Evolutionary conservation across 2,329 filamentous ascomycete genomes (phyloP), one percentile per base, ranked within the genome.

Genomic region (Talaromyces marneffei): DNA sequence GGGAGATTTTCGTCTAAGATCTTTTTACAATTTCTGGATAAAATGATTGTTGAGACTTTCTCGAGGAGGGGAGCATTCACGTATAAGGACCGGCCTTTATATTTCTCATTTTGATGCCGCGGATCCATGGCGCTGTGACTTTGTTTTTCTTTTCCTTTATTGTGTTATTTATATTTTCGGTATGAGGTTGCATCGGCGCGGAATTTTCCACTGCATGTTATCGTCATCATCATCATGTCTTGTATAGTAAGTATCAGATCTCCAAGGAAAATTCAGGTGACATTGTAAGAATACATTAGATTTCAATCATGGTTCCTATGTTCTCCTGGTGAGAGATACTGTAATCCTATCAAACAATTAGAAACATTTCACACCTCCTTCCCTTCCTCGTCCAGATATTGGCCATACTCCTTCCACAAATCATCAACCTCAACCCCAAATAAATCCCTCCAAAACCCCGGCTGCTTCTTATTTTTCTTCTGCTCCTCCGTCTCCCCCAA

Each of bases 331-430:
- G 37, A 16, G 40, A 55, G 55, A 8, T 10, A 10, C 10, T 35
- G n/a, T 33, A 52, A 16, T 2, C 18, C 9, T n/a, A 35, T 33
- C 57, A 56, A 35, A 55, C 18, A 63, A 14, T 35, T 8, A 35
- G 16, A 35, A 25, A 14, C 1, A 35, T n/a, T 2, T 35, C 5
- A 42, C 2, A 23, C 12, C 18, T 27, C 33, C 7, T 37, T 53
- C 25, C 27, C 20, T 23, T 66, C 63, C 42, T 65, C 63, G 65
- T 79, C 77, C 65, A 86, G 70, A 66, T 76, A 77, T 65, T 74
- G 70, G 29, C 77, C 80, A 75, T 97, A 97, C 63, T 90, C 86
- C 20, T 80, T 77, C 89, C 91, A 97, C 31, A 97, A 76, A 64
- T 87, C 79, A 48, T 83, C 78, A 0, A 96, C 85, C 0, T 82